Evolutionary conservation across 1,284 basidiomycete genomes (phyloP).

Genomic region (Ganoderma lucidum): DNA sequence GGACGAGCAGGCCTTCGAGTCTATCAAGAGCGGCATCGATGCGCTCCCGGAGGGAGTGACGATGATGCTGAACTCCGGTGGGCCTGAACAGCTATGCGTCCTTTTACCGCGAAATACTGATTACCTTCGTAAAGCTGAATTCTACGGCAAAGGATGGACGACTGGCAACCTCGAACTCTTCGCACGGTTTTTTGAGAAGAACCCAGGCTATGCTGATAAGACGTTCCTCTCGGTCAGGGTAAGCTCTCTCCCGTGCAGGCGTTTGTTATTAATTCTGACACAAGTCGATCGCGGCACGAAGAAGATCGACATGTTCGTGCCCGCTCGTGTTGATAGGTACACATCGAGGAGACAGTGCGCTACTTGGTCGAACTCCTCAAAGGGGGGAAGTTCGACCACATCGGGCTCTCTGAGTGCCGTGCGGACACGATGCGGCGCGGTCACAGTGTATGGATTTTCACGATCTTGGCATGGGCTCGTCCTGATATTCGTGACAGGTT

Average conservation of each 20-base stretch:
- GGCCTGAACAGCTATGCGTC: slow-evolving; percentile 12
- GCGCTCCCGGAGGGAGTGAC: slow-evolving; percentile 53
- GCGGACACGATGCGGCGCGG: slow-evolving; percentile 56
- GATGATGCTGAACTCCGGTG: slow-evolving; percentile 52
- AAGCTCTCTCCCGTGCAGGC: background rate
- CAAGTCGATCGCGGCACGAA: slow-evolving; percentile 46
- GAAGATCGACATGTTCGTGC: slow-evolving; percentile 54
- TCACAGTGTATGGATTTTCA: slow-evolving; percentile 16
- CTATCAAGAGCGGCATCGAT: slow-evolving; percentile 65
- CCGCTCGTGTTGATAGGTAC: slow-evolving; percentile 44
- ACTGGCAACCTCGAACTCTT: slow-evolving; percentile 52
- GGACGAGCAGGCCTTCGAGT: slow-evolving; percentile 58
- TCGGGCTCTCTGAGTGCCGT: slow-evolving; percentile 57
- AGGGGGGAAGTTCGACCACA: slow-evolving; percentile 55
- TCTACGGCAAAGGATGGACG: slow-evolving; percentile 48
- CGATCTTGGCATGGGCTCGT: background rate
- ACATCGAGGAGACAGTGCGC: slow-evolving; percentile 44
- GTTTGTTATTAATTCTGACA: background rate
- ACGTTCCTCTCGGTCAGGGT: slow-evolving; percentile 56
- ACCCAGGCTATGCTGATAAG: slow-evolving; percentile 62
- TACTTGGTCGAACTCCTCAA: slow-evolving; percentile 40
- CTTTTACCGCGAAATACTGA: background rate
- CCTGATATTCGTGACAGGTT: slow-evolving; percentile 36
- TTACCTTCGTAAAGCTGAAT: slow-evolving; percentile 43
- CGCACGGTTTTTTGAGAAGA: slow-evolving; percentile 53